Conservation (phyloP, 306 rosid species). For the Dryas drummondii region DNA sequence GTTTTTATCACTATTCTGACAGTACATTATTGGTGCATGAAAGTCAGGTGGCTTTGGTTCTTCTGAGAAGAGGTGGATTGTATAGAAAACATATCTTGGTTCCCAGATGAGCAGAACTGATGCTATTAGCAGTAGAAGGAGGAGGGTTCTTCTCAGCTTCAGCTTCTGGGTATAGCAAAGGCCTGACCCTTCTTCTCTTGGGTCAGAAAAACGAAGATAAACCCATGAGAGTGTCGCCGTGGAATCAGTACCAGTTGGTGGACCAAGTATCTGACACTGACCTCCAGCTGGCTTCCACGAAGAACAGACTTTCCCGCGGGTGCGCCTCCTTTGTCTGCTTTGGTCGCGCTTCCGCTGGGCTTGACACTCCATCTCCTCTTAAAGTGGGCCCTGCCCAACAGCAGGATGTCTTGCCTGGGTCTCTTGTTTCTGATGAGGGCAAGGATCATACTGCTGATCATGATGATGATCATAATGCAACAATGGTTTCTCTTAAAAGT, state of each 20-base stretch:
- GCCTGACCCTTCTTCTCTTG: constrained; percentile 90
- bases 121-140: constrained; percentile 98
- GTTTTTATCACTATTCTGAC: not conserved
- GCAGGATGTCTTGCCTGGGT: constrained; percentile 59
- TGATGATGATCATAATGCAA: constrained; percentile 39
- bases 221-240: constrained; percentile 98
- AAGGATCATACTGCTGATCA: constrained; percentile 44
- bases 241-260: constrained; percentile 98
- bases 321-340: constrained; percentile 95
- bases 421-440: constrained; percentile 49
- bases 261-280: constrained; percentile 83
- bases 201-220: constrained; percentile 87
- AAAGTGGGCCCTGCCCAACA: constrained; percentile 87
- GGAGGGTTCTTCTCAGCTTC: constrained; percentile 99
- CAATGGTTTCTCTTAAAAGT: constrained; percentile 67
- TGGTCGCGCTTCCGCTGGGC: constrained; percentile 87
- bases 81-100: constrained; percentile 43
- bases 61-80: constrained; percentile 41
- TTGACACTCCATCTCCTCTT: constrained; percentile 72
- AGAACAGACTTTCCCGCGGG: constrained; percentile 74
- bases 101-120: constrained; percentile 90
- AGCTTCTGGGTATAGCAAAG: constrained; percentile 96
- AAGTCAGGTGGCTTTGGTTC: constrained; percentile 46
- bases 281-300: constrained; percentile 96
- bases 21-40: constrained; percentile 27